These are phyloP conservation scores for Coniochaeta hoffmannii DNA, from an alignment of 2,329 filamentous ascomycete genomes.

Conservation along the genomic window DNA sequence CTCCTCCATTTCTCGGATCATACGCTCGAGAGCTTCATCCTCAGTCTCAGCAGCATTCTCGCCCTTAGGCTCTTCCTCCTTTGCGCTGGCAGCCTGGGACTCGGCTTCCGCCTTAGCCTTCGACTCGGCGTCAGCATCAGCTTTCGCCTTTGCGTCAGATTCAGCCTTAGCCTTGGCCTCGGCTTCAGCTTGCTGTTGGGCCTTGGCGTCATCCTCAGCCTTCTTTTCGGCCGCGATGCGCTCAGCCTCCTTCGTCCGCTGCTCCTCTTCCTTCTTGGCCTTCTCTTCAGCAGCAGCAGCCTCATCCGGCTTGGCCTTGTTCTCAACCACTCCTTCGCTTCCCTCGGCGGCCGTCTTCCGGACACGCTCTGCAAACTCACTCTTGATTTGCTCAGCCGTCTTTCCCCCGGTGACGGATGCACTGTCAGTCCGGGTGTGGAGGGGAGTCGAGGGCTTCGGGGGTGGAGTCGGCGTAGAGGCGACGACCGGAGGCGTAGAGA, in stretches of 20 bases:
- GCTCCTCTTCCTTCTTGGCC: slow-evolving; percentile 20
- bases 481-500: slow-evolving; percentile 58
- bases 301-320: slow-evolving; percentile 23
- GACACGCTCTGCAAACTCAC: slow-evolving; percentile 65
- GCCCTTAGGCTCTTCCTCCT: slow-evolving; percentile 18
- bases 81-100: slow-evolving; percentile 21
- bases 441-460: slow-evolving; percentile 62
- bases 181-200: slow-evolving; percentile 19
- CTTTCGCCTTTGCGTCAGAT: slow-evolving; percentile 20
- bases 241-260: slow-evolving; percentile 3
- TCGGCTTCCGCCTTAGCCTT: slow-evolving; percentile 25
- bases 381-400: slow-evolving; percentile 72
- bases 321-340: slow-evolving; percentile 19
- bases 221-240: slow-evolving; percentile 11
- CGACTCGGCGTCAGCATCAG: slow-evolving; percentile 23
- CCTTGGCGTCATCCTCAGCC: slow-evolving; percentile 18
- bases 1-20: slow-evolving; percentile 57
- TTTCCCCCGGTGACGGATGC: slow-evolving; percentile 52
- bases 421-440: slow-evolving; percentile 67
- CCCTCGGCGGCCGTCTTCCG: slow-evolving; percentile 51
- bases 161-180: slow-evolving; percentile 17
- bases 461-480: slow-evolving; percentile 74
- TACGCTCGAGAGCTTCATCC: slow-evolving; percentile 49
- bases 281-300: slow-evolving; percentile 15
- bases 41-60: slow-evolving; percentile 20